Conservation (phyloP, 768 basidiomycete species). For the Serendipita vermifera region DNA sequence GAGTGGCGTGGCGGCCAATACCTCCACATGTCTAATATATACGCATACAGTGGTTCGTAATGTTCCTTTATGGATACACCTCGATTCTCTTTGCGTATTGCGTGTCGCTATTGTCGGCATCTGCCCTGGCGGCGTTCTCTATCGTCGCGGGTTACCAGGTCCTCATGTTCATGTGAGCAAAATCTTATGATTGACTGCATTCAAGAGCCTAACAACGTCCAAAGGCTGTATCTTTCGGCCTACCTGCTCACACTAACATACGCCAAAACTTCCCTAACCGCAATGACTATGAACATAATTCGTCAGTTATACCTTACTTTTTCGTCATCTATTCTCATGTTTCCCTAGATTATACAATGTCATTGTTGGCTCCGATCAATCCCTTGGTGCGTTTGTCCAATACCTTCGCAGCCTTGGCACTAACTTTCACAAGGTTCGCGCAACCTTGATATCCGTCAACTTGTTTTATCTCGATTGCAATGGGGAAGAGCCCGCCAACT, state of each 20-base stretch:
- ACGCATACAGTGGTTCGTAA: slow-evolving; percentile 46
- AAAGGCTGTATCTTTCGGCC: slow-evolving; percentile 47
- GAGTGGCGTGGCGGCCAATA: slow-evolving; percentile 27
- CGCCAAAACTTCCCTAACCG: slow-evolving; percentile 45
- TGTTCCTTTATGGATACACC: slow-evolving; percentile 57
- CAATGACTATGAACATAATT: slow-evolving; percentile 43
- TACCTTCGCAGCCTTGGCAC: not conserved
- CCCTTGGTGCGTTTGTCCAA: slow-evolving; percentile 39
- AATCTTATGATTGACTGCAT: not conserved
- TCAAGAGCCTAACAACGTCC: not conserved
- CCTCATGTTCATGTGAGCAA: slow-evolving; percentile 39
- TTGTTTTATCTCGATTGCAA: slow-evolving; percentile 54
- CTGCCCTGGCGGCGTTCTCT: slow-evolving; percentile 63
- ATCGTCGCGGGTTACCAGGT: slow-evolving; percentile 60
- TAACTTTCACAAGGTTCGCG: slow-evolving; percentile 36
- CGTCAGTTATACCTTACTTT: slow-evolving; percentile 25
- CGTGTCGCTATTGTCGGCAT: slow-evolving; percentile 43
- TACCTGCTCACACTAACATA: slow-evolving; percentile 66
- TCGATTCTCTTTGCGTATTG: slow-evolving; percentile 59
- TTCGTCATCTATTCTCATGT: not conserved
- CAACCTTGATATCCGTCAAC: slow-evolving; percentile 63
- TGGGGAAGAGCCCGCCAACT: slow-evolving; percentile 31
- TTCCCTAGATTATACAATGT: slow-evolving; percentile 46
- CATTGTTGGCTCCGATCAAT: slow-evolving; percentile 53
- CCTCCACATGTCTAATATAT: slow-evolving; percentile 8